Base-by-base conservation (phyloP, 1,284 basidiomycete species). In the Neonothopanus nambi region DNA sequence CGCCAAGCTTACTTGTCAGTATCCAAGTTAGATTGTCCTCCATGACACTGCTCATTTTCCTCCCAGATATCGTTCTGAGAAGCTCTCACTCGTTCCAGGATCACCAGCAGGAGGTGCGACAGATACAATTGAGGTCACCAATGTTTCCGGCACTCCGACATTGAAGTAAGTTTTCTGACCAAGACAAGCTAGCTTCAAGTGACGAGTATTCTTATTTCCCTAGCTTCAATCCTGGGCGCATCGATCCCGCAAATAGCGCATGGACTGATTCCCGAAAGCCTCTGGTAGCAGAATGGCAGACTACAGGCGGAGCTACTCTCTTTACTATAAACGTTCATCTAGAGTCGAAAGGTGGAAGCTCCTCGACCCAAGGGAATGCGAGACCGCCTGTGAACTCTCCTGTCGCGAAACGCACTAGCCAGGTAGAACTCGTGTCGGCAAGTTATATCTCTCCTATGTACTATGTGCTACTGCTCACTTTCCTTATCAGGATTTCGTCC, bases 221-320 rank as follows among this genome's bases (percentile, higher is more conserved):
- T 30, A 85, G 82, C 57, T 75, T 79, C 58, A 86, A 87, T 61
- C 84, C 84, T 33, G 83, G 82, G 24, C 79, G 83, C 44, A 79
- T 87, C 50, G 78, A 84, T 42, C 84, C 85, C 3, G 71, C 66
- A 11, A 80, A 79, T 61, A 46, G 64, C 15, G 82, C 80, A 4
- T 87, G 84, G 83, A 70, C 70, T n/a, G 70, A 72, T 18, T 78
- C 82, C 6, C 76, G 84, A 48, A 86, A 87, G 63, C 84, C 85
- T 0, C 70, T 87, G 13, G 82, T 78, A 5, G 82, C 82, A 1
- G 73, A 75, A 44, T 85, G 82, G 81, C 64, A 74, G 57, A 82
- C 80, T 1, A 56, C 67, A 4, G 63, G 64, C 4, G 81, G 81
- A 11, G 57, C 69, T 9, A 70, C 73, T 3, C 74, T 85, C 58